Base-by-base conservation (phyloP, 148 eudicot species). In the Arbutus unedo region DNA sequence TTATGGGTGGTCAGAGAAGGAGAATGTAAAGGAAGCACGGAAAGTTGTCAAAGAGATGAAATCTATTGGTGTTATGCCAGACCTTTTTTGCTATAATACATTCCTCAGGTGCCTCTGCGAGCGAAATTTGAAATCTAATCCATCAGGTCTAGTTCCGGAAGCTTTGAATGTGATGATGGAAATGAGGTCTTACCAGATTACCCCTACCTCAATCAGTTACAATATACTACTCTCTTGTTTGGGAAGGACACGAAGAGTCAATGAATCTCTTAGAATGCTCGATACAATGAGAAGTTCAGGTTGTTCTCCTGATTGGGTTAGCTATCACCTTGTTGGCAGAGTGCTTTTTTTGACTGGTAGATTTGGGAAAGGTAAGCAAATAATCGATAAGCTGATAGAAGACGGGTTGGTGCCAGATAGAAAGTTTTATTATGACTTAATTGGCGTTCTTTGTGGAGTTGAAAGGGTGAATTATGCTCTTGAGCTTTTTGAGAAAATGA, bases 121-220 rank as follows among this genome's bases (percentile, higher is more conserved):
- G 87, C 68, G 84, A 78, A 90, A 90, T n/a, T 86, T 89, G 15
- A 85, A 84, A 64, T 72, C 83, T 67, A 91, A 91, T 54, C 90
- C 92, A n/a, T 90, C 92, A 2, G 92, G 91, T 83, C 89, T 91
- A 25, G 92, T 91, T 60, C 91, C 94, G 14, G 91, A 90, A 84
- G 90, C 91, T 83, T 80, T 90, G 81, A 91, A 91, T 77, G 92
- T 90, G 80, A 84, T 91, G 82, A 86, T 91, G 83, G 92, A 91
- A 79, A 91, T 91, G 91, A 90, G 87, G 80, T 85, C 92, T 2
- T 89, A 87, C 82, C 83, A 80, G 74, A 76, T 89, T 13, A 43
- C 45, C 16, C 94, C 94, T 43, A 91, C 85, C 72, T 86, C 91
- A 31, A 60, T 90, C 41, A 89, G 87, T 82, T 91, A 87, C 81